Evolutionary conservation across 2,329 filamentous ascomycete genomes (phyloP).

Genomic region (Aspergillus caelatus): DNA sequence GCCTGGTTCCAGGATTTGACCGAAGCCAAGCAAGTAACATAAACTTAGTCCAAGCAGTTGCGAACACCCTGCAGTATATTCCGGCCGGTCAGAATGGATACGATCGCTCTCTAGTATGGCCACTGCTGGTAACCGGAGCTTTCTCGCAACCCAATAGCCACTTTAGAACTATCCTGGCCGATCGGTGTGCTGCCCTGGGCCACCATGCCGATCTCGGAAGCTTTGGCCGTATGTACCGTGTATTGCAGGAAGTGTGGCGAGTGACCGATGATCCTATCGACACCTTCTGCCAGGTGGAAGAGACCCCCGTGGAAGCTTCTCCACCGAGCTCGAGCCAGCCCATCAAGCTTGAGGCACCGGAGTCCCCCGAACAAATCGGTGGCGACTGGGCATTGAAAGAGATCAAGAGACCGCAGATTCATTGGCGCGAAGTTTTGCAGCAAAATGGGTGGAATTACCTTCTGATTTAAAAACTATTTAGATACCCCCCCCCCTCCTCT

Average conservation of each 20-base stretch:
- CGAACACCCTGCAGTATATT: constrained; percentile 76
- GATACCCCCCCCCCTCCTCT: not conserved
- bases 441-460: constrained; percentile 91
- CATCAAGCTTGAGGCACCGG: constrained; percentile 25
- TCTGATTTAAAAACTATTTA: constrained; percentile 67
- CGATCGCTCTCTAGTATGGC: constrained; percentile 91
- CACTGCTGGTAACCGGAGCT: constrained; percentile 83
- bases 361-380: constrained; percentile 17
- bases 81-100: constrained; percentile 80
- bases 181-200: constrained; percentile 73
- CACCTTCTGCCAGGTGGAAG: constrained; percentile 12
- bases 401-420: constrained; percentile 64
- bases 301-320: constrained; percentile 12
- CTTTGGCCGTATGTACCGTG: constrained; percentile 77
- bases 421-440: constrained; percentile 94
- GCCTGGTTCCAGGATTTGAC: constrained; percentile 84
- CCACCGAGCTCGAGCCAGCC: constrained; percentile 11
- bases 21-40: constrained; percentile 73
- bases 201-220: constrained; percentile 79
- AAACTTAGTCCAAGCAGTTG: constrained; percentile 76
- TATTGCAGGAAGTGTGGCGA: constrained; percentile 82
- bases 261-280: constrained; percentile 64
- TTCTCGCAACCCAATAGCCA: constrained; percentile 71
- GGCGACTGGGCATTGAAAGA: constrained; percentile 20
- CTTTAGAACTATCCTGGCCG: constrained; percentile 78